A percentile compares a stretch with the other conserved stretches of the same genome.
Evolutionary conservation across 2,329 filamentous ascomycete genomes (phyloP).

Genomic region (Zelopaecilomyces penicillatus): DNA sequence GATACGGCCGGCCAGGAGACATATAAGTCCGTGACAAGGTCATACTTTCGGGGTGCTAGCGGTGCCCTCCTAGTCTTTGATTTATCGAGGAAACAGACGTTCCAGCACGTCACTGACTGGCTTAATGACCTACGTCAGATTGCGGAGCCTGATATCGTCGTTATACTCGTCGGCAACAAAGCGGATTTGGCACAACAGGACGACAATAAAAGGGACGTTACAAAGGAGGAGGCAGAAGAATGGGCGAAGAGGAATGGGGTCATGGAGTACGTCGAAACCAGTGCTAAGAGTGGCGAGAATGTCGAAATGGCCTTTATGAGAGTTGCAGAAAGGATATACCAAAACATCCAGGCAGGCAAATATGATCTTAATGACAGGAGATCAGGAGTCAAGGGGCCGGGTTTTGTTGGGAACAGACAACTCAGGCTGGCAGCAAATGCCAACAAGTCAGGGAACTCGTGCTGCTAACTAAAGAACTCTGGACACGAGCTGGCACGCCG

Average conservation of each 20-base stretch:
- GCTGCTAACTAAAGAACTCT: slow-evolving; percentile 38
- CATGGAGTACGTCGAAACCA: slow-evolving; percentile 91
- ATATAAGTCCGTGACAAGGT: slow-evolving; percentile 91
- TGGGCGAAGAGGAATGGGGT: slow-evolving; percentile 85
- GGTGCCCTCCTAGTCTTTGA: slow-evolving; percentile 84
- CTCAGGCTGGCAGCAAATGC: slow-evolving; percentile 37
- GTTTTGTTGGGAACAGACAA: slow-evolving; percentile 38
- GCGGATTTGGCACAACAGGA: slow-evolving; percentile 60
- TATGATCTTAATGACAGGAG: slow-evolving; percentile 92
- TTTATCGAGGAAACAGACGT: slow-evolving; percentile 77
- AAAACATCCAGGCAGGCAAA: slow-evolving; percentile 90
- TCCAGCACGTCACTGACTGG: slow-evolving; percentile 85
- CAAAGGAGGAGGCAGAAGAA: slow-evolving; percentile 71
- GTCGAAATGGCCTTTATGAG: slow-evolving; percentile 90
- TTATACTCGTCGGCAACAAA: slow-evolving; percentile 94
- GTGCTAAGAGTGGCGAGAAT: slow-evolving; percentile 87
- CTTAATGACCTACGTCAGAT: slow-evolving; percentile 89
- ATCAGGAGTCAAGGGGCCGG: slow-evolving; percentile 76
- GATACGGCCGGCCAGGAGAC: slow-evolving; percentile 96
- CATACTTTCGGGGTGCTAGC: slow-evolving; percentile 76
- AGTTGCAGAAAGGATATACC: slow-evolving; percentile 90
- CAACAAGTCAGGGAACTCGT: slow-evolving; percentile 32
- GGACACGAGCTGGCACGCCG: slow-evolving; percentile 2
- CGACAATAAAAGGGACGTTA: slow-evolving; percentile 68
- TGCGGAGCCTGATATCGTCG: slow-evolving; percentile 89